These are phyloP conservation scores for Orbilia quercus DNA, from an alignment of 2,329 filamentous ascomycete genomes.

Conservation along the genomic window DNA sequence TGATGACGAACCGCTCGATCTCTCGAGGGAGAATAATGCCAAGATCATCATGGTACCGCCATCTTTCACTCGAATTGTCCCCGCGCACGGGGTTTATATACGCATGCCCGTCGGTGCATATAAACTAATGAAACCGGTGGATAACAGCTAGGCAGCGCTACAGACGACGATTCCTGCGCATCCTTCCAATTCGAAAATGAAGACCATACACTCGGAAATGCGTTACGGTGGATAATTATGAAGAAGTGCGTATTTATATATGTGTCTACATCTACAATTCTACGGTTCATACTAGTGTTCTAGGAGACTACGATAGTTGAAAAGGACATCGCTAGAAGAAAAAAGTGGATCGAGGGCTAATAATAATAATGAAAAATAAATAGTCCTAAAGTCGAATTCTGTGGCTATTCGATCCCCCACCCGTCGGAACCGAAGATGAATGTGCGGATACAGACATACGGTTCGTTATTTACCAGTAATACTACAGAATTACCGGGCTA, in stretches of 20 bases:
- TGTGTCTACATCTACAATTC: too few relatives aligned
- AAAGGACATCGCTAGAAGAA: too few relatives aligned
- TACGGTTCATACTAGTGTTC: too few relatives aligned
- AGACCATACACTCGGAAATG: conserved; percentile 95
- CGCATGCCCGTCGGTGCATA: too few relatives aligned
- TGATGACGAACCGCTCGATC: conserved; percentile 52
- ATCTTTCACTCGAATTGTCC: not conserved
- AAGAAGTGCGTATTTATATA: conserved; percentile 83
- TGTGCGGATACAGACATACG: conserved; percentile 94
- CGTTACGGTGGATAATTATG: conserved; percentile 94
- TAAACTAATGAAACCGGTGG: too few relatives aligned
- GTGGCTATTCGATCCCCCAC: conserved; percentile 96
- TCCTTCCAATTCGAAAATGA: conserved; percentile 95
- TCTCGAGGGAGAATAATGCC: conserved; percentile 51
- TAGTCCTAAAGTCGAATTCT: conserved; percentile 96
- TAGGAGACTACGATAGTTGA: too few relatives aligned
- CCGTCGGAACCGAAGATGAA: conserved; percentile 98
- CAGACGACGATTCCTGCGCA: conserved; percentile 77
- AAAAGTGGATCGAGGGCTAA: too few relatives aligned
- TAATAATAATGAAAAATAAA: too few relatives aligned
- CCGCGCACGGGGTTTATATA: too few relatives aligned
- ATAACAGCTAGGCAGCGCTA: conserved; percentile 79
- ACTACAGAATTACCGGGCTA: not conserved
- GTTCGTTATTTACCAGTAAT: conserved; percentile 67
- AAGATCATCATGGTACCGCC: conserved; percentile 48